Evolutionary conservation across 2,329 filamentous ascomycete species (phyloP).

Genomic region (Volutella citrinella): DNA sequence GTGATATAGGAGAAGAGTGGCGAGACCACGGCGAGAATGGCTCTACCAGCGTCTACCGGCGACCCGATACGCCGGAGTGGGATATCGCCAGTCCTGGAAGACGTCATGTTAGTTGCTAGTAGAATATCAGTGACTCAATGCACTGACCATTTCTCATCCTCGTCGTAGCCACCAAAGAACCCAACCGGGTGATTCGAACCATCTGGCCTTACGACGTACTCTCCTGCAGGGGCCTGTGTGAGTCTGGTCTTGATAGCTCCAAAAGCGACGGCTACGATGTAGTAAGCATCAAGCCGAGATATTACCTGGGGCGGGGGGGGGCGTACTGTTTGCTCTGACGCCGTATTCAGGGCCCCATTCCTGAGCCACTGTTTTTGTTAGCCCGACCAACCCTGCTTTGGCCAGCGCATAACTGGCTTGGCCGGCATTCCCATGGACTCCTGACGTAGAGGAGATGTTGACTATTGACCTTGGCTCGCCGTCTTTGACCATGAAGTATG

Average conservation of each 20-base stretch:
- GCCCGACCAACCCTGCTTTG: slow-evolving; percentile 72
- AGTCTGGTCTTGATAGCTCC: slow-evolving; percentile 13
- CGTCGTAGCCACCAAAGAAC: slow-evolving; percentile 11
- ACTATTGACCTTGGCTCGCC: slow-evolving; percentile 46
- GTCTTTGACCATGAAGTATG: slow-evolving; percentile 5
- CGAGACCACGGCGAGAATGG: slow-evolving; percentile 7
- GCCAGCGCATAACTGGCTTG: slow-evolving; percentile 79
- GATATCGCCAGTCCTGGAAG: slow-evolving; percentile 8
- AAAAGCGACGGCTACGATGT: slow-evolving; percentile 4
- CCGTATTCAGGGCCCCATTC: slow-evolving; percentile 61
- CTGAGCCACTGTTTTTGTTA: slow-evolving; percentile 80
- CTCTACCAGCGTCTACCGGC: slow-evolving; percentile 7
- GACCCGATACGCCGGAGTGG: slow-evolving; percentile 10
- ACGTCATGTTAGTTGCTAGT: not conserved
- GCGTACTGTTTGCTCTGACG: slow-evolving; percentile 9
- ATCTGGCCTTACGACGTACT: slow-evolving; percentile 9
- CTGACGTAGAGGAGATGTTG: slow-evolving; percentile 75
- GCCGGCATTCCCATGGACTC: slow-evolving; percentile 75
- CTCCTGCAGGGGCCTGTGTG: slow-evolving; percentile 9
- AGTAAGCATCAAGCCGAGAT: not conserved
- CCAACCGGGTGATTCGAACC: slow-evolving; percentile 11
- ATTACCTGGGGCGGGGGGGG: accelerated
- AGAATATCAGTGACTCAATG: not conserved
- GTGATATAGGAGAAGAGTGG: slow-evolving; percentile 12
- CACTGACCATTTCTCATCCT: slow-evolving; percentile 11